phyloP scores from a whole-genome alignment of 192 early-diverging fungal genomes.

The Phlyctochytrium planicorne region DNA sequence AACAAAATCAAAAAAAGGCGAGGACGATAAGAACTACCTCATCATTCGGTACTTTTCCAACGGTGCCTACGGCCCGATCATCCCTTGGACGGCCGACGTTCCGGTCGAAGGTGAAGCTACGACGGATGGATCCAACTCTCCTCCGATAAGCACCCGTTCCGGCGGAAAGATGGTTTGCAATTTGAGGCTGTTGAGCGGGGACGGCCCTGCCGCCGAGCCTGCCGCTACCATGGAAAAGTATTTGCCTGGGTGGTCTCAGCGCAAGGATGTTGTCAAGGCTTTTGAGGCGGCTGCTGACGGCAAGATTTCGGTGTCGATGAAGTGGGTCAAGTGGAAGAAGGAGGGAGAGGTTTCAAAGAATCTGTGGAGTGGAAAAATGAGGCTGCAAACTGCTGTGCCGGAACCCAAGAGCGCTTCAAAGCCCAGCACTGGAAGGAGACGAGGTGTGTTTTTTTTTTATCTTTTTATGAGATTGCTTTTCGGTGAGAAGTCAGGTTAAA shows the following conservation, averaged over 20 bases:
- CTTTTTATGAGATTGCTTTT: no score
- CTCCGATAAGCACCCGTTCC: no score
- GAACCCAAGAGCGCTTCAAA: no score
- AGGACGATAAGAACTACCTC: no score
- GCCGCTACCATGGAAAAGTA: not conserved
- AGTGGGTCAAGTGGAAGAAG: not conserved
- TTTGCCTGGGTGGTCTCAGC: not conserved
- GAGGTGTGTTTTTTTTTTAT: no score
- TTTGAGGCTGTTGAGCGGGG: not conserved
- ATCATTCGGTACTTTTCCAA: conserved; percentile 2
- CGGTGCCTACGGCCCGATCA: not conserved
- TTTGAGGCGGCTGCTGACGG: not conserved
- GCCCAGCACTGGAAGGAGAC: no score
- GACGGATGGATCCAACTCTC: no score
- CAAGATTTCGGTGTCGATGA: not conserved
- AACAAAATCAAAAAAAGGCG: no score
- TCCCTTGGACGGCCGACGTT: no score
- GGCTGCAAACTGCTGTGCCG: not conserved
- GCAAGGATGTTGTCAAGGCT: not conserved
- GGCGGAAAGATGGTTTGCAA: no score
- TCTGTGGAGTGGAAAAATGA: not conserved
- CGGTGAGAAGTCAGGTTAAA: no score
- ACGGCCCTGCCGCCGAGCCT: not conserved
- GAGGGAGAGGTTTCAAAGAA: not conserved
- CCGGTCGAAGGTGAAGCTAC: no score